Base-by-base conservation (phyloP, 1,284 basidiomycete genomes). In the Ustilago trichophora region DNA sequence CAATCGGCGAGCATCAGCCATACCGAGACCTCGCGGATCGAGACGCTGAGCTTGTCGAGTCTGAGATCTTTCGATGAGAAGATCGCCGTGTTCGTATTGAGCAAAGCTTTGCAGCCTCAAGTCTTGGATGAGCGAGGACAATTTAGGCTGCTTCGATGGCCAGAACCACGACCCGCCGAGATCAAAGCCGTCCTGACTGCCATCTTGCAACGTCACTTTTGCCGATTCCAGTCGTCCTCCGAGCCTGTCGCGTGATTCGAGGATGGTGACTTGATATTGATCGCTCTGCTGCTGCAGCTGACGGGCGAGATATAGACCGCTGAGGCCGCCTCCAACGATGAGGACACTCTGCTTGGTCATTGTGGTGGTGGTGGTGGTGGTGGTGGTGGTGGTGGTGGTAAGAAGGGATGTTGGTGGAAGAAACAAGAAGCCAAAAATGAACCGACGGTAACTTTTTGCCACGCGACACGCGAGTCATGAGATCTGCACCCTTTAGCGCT, bases 161-260 rank as follows among this genome's bases (percentile, higher is more conserved):
- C 38, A 41, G 38, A 41, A 25, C 38, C 38, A 41, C 12, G 22
- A 25, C 18, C 38, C 22, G 21, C 38, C 38, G 5, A 41, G 38
- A 18, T 41, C 38, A 9, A 41, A 41, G 12, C 22, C 38, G 8
- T n/a, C n/a, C n/a, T n/a, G n/a, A n/a, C n/a, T n/a, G n/a, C n/a
- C n/a, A n/a, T n/a, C n/a, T n/a, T n/a, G n/a, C n/a, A n/a, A n/a
- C n/a, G n/a, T 41, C 38, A 3, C 19, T 22, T 25, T 13, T 7
- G 25, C 38, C 13, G 38, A 41, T 24, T 25, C 21, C 6, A 41
- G 38, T 13, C 38, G 38, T 25, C 38, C 38, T 6, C 38, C 38
- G 25, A 41, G 38, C 6, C 38, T 19, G 7, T 15, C 1, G 12
- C 38, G 38, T 13, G 38, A 24, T 41, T 41, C 38, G 4, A 41